Percentiles rank a stretch among this genome's conserved stretches.
These are phyloP conservation scores for Phytophthora niederhauseri DNA, from an alignment of 352 stramenopile species.

Conservation along the genomic window DNA sequence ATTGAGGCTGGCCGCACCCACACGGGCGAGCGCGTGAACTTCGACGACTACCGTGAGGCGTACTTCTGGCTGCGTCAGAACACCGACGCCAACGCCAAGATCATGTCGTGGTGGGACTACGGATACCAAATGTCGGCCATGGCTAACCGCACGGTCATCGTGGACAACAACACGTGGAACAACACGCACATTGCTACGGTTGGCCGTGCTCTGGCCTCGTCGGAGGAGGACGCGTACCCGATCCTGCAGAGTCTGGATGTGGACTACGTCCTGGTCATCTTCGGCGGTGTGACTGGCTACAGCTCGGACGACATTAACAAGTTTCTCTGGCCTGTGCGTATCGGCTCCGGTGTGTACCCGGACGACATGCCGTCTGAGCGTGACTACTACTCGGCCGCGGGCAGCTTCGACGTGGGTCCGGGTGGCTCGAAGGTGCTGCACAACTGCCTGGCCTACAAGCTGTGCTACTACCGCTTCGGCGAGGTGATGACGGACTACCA, in stretches of 20 bases:
- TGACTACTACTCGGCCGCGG: conserved; percentile 87
- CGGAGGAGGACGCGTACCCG: conserved; percentile 89
- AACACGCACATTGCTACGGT: conserved; percentile 97
- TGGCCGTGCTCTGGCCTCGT: conserved; percentile 83
- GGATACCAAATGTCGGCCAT: conserved; percentile 94
- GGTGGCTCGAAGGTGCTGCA: conserved; percentile 86
- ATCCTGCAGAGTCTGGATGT: conserved; percentile 93
- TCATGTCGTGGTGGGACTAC: conserved; percentile 94
- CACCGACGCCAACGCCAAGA: conserved; percentile 87
- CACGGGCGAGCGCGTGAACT: conserved; percentile 85
- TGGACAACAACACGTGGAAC: conserved; percentile 98
- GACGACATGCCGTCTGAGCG: conserved; percentile 87
- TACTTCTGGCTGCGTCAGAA: conserved; percentile 93
- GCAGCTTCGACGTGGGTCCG: conserved; percentile 87
- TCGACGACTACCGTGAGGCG: conserved; percentile 98
- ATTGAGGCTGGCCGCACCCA: conserved; percentile 83
- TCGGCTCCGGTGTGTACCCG: conserved; percentile 84
- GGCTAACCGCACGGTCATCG: conserved; percentile 89
- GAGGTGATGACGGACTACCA: conserved; percentile 90
- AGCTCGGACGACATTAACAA: conserved; percentile 94
- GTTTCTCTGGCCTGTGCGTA: conserved; percentile 93
- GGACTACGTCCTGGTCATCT: conserved; percentile 94
- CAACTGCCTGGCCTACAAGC: conserved; percentile 94
- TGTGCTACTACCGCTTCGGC: conserved; percentile 94
- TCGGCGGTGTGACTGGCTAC: conserved; percentile 89